Conservation (phyloP, 177 flowering plant species). For the Vitis hybrid region DNA sequence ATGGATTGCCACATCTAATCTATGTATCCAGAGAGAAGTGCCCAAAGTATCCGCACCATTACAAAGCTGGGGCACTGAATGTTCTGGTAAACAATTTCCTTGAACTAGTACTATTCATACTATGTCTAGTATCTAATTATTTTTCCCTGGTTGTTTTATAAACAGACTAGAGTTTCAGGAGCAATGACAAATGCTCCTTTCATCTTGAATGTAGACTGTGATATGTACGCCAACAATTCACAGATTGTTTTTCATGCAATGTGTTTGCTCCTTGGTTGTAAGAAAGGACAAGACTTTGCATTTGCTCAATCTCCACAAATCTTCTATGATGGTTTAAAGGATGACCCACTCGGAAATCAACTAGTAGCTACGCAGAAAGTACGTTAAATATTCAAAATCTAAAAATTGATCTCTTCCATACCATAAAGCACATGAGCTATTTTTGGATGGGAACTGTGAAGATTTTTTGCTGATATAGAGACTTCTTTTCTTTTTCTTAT, state of each 20-base stretch:
- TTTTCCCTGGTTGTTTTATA: neutral
- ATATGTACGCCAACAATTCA: constrained; percentile 64
- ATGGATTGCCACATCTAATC: constrained; percentile 51
- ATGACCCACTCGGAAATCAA: constrained; percentile 58
- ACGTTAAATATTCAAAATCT: neutral
- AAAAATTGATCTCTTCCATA: too few species aligned
- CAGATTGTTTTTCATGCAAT: constrained; percentile 45
- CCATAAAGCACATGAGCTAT: too few species aligned
- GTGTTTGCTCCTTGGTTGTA: constrained; percentile 41
- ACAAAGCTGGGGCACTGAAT: constrained; percentile 75
- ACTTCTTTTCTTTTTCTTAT: neutral
- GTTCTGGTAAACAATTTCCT: constrained; percentile 35
- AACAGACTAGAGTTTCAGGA: constrained; percentile 61
- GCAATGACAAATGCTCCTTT: constrained; percentile 70
- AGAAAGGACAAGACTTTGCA: constrained; percentile 27
- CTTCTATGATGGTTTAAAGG: constrained; percentile 43
- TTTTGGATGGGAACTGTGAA: too few species aligned
- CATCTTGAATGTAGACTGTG: constrained; percentile 79
- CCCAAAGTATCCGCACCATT: constrained; percentile 50
- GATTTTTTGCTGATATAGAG: too few species aligned
- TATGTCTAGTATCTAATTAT: neutral
- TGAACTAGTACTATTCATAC: neutral
- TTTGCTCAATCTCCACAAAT: constrained; percentile 54
- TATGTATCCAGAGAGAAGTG: constrained; percentile 62
- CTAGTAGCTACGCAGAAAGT: constrained; percentile 26